Evolutionary conservation across 768 basidiomycete species (phyloP).

Genomic region (Gautieria morchelliformis): DNA sequence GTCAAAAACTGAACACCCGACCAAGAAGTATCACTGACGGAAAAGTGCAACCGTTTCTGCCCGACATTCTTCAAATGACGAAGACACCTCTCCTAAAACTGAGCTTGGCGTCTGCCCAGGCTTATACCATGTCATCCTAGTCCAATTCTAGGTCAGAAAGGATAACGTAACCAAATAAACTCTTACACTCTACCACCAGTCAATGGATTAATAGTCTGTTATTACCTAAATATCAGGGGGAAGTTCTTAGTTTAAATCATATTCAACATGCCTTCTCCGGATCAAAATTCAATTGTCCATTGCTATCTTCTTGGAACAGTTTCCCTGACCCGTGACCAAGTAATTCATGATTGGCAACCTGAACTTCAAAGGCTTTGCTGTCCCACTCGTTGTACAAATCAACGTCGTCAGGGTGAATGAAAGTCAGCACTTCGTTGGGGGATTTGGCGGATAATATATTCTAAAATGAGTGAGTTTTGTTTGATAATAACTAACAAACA

Average conservation of each 20-base stretch:
- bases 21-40: conserved; percentile 34
- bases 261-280: conserved; percentile 38
- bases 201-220: conserved; percentile 69
- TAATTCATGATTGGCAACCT: conserved; percentile 86
- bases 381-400: conserved; percentile 73
- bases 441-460: conserved; percentile 86
- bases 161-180: background rate
- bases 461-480: conserved; percentile 22
- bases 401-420: conserved; percentile 72
- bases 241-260: conserved; percentile 14
- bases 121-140: conserved; percentile 78
- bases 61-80: conserved; percentile 90
- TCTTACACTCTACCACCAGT: conserved; percentile 66
- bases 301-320: conserved; percentile 63
- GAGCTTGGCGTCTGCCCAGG: conserved; percentile 77
- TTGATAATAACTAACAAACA: background rate
- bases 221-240: background rate
- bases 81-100: conserved; percentile 79
- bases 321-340: conserved; percentile 83
- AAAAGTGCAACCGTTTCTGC: conserved; percentile 81
- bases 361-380: conserved; percentile 69
- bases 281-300: conserved; percentile 80
- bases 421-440: conserved; percentile 71
- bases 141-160: background rate
- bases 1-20: background rate